Evolutionary conservation across 2,329 filamentous ascomycete genomes (phyloP), one percentile per base, ranked within the genome.

Genomic region (Pseudogymnoascus sp.): DNA sequence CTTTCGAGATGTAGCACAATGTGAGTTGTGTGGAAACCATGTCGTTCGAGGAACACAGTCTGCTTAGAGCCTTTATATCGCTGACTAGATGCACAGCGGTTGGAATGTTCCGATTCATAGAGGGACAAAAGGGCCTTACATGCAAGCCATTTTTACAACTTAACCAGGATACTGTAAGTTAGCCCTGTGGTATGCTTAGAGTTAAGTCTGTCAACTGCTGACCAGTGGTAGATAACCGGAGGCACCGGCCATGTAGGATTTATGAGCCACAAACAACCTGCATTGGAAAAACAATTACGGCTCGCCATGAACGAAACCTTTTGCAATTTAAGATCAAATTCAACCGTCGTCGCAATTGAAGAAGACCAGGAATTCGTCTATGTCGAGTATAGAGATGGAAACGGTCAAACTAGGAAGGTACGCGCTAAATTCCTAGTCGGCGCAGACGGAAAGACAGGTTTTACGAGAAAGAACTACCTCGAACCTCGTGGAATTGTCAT

Each of bases 401-500:
- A 38, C 12, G 59, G 41, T n/a, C 19, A 28, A 16, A 14, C 12
- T 3, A 30, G 36, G 12, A 39, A 49, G 30, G 39, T 62, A 6
- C 14, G 33, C 19, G 52, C 55, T 4, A 63, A 58, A 9, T 65
- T 63, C n/a, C 16, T 67, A 0, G 62, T 67, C 1, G 66, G 64
- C 1, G 64, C 63, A 22, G 66, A 67, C 64, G 66, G 66, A 1
- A 67, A 67, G 23, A 62, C 58, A 11, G 66, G 65, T 5, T 61
- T 63, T 19, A 60, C 42, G 9, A 62, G 66, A 23, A 66, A 67
- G 41, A 49, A 42, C 4, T 67, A 61, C 45, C 58, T 67, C 14
- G 66, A 67, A 38, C 63, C 64, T 0, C 71, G 72, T 8, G 77
- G 75, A 0, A 72, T 79, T 39, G 68, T 71, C 28, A 70, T 76